Evolutionary conservation across 805 yeast genomes (phyloP), one percentile per base, ranked within the genome.

Genomic region (Saturnispora silvae): DNA sequence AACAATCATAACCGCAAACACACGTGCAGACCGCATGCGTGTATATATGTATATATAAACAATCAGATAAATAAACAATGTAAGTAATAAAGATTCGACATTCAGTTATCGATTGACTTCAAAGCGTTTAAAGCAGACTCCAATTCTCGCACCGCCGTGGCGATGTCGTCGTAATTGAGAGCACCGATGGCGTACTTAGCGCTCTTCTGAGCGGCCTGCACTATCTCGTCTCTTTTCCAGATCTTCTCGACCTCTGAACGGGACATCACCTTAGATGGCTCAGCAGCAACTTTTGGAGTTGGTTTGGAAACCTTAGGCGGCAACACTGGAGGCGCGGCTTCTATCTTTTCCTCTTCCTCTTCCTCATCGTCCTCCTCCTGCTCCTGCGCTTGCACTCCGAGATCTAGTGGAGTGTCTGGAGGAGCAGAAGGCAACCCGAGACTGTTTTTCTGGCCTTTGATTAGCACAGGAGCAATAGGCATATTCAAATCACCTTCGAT

Each of bases 141-240:
- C 33, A 81, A 56, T 51, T 81, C 84, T 26, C 60, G 61, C 31
- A 75, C 72, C 3, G 89, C 89, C 0, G 89, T 81, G 3, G 54
- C 66, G 25, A 72, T 58, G 48, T 81, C 94, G 43, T 81, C 89
- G 52, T 80, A 81, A 51, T 80, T 80, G 51, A 81, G 63, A 0
- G 94, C 92, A 40, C 85, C 77, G 5, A 80, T 74, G 2, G 86
- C 89, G 53, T 76, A 81, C 51, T 74, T 79, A 23, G 87, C 81
- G 42, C 67, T 70, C 47, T 75, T 79, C 49, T 81, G 89, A 1
- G 78, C 73, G 46, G 68, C 63, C 8, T 72, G 51, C 16, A 80
- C 74, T 32, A 66, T 60, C 37, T 72, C 81, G 17, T 77, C 70
- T 13, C 65, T 62, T 40, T 70, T 67, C 50, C 81, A 54, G 39